Evolutionary conservation across 2,329 filamentous ascomycete species (phyloP), one percentile per base, ranked within the genome.

Genomic region (Colletotrichum horii): DNA sequence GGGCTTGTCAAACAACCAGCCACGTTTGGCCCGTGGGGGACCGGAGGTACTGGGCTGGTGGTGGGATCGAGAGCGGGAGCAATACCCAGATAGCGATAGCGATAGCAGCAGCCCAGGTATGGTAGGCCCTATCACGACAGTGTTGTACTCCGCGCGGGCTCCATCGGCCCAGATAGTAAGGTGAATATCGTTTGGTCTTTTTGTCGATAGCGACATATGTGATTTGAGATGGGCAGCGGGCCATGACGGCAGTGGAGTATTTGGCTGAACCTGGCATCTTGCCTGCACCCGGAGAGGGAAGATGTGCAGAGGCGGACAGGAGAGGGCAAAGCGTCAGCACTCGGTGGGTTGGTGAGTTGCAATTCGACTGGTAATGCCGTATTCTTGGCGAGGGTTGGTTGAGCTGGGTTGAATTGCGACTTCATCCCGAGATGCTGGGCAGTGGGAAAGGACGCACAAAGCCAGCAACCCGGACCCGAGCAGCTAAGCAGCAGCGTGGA

Each of bases 151-250:
- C 66, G 32, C 66, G 43, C 66, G 15, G 55, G 58, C 26, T 43
- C 55, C 71, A 69, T 73, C 56, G 15, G 26, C 56, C 66, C 8
- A 43, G 43, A 70, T 64, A 70, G 71, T 56, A 58, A 74, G 56
- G 58, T 58, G 19, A 36, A 48, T 16, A 30, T 30, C 24, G n/a
- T 43, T 22, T 56, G 70, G 62, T 52, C 16, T 26, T 52, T 67
- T 70, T 56, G 58, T 68, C n/a, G 43, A 58, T 28, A 28, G 34
- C 43, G 32, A 26, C 56, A 65, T 30, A 48, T n/a, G 38, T 48
- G 38, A 24, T 24, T 28, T 22, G 55, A 19, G 36, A 26, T 28
- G 48, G 38, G 38, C 24, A 69, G 15, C 32, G 26, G 14, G 12
- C 22, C n/a, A 70, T 70, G 71, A 70, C 66, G 58, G 56, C 66